phyloP scores from a whole-genome alignment of 179 eudicot genomes.

The Spinacia oleracea region DNA sequence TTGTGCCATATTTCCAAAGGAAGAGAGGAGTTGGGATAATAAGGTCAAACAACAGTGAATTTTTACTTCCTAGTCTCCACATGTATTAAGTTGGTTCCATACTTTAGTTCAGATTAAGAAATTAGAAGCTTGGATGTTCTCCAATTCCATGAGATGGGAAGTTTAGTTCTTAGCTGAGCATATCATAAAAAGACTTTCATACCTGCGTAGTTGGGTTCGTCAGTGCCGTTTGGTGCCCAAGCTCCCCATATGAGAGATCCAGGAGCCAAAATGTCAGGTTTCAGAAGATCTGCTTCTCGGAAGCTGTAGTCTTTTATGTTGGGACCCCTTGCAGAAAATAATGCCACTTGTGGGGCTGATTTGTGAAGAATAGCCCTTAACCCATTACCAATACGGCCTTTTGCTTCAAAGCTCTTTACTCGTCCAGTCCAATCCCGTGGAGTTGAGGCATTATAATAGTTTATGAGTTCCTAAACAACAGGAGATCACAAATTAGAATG shows the following conservation, averaged over 20 bases:
- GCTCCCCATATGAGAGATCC: conserved; percentile 95
- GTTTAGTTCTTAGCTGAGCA: background rate
- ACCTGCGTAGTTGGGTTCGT: conserved; percentile 77
- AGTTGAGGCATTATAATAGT: conserved; percentile 78
- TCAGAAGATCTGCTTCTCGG: conserved; percentile 85
- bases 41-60: background rate
- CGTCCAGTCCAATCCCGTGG: conserved; percentile 90
- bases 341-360: conserved; percentile 88
- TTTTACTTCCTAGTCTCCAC: background rate
- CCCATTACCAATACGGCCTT: conserved; percentile 77
- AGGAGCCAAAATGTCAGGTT: conserved; percentile 94
- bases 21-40: background rate
- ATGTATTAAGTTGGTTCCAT: background rate
- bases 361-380: conserved; percentile 71
- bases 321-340: conserved; percentile 89
- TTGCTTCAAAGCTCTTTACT: conserved; percentile 71
- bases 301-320: conserved; percentile 83
- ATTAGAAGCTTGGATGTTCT: background rate
- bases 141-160: background rate
- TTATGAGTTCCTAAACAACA: conserved; percentile 62
- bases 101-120: background rate
- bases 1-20: background rate
- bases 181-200: conserved; percentile 9
- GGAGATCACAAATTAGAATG: conserved; percentile 4
- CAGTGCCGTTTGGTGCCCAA: conserved; percentile 93